phyloP scores from a whole-genome alignment of 768 basidiomycete genomes.

The Termitomyces sp. region DNA sequence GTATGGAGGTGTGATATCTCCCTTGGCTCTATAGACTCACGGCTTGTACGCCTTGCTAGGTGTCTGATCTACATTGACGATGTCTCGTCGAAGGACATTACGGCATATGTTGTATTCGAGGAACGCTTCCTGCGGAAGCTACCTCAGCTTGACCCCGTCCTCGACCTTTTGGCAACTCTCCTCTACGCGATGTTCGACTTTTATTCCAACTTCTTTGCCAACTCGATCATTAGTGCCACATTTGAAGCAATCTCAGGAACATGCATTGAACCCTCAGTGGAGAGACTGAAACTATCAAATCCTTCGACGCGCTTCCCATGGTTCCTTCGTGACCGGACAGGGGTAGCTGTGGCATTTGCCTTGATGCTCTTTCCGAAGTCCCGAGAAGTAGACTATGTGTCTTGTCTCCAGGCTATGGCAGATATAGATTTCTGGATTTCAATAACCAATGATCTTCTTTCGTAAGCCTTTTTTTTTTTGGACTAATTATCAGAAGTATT shows the following conservation, averaged over 20 bases:
- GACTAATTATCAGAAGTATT: background rate
- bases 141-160: constrained; percentile 15
- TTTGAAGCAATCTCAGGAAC: constrained; percentile 14
- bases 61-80: constrained; percentile 18
- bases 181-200: constrained; percentile 10
- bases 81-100: constrained; percentile 3
- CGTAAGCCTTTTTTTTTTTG: constrained; percentile 5
- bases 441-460: constrained; percentile 16
- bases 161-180: constrained; percentile 10
- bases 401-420: constrained; percentile 16
- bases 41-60: constrained; percentile 4
- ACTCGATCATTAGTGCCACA: constrained; percentile 13
- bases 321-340: constrained; percentile 17
- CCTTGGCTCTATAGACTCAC: background rate
- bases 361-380: constrained; percentile 15
- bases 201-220: constrained; percentile 13
- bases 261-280: constrained; percentile 12
- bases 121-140: constrained; percentile 12
- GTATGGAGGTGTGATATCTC: background rate
- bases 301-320: constrained; percentile 13
- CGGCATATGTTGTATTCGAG: constrained; percentile 10
- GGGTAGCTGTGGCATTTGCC: constrained; percentile 10
- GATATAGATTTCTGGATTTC: constrained; percentile 17
- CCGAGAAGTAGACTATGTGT: constrained; percentile 4
- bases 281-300: background rate